A percentile compares a stretch with the other conserved stretches of the same genome.
Evolutionary conservation across 768 basidiomycete species (phyloP).

Genomic region (Kondoa malvinella): DNA sequence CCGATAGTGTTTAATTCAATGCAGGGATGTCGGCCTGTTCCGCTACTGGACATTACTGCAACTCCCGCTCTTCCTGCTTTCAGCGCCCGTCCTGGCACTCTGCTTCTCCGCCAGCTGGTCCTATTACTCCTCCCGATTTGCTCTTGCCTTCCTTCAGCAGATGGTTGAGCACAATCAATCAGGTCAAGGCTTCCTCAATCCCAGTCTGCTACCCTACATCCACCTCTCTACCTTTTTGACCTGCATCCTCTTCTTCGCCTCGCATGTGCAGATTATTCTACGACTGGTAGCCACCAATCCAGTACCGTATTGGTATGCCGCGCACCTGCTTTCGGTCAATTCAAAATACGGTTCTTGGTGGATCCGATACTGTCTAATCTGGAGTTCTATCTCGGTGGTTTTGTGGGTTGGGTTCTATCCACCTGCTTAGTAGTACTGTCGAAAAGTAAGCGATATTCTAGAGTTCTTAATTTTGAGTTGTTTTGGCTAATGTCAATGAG

Average conservation of each 20-base stretch:
- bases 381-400: constrained; percentile 53
- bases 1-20: not conserved
- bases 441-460: constrained; percentile 36
- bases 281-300: constrained; percentile 62
- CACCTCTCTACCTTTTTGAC: constrained; percentile 47
- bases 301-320: constrained; percentile 59
- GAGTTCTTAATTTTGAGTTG: constrained; percentile 31
- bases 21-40: constrained; percentile 57
- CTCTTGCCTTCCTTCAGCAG: not conserved
- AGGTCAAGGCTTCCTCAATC: constrained; percentile 32
- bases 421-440: constrained; percentile 48
- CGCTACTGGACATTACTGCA: constrained; percentile 70
- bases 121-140: constrained; percentile 19
- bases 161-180: not conserved
- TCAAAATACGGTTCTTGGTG: constrained; percentile 41
- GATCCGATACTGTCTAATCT: constrained; percentile 60
- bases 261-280: constrained; percentile 74
- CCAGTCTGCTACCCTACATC: constrained; percentile 53
- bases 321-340: constrained; percentile 41
- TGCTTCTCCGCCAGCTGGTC: constrained; percentile 35
- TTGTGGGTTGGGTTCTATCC: constrained; percentile 77
- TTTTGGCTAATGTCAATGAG: constrained; percentile 30
- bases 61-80: constrained; percentile 72
- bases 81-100: constrained; percentile 47
- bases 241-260: constrained; percentile 52